phyloP scores from a whole-genome alignment of 2,329 filamentous ascomycete genomes.

The Stemphylium vesicarium region DNA sequence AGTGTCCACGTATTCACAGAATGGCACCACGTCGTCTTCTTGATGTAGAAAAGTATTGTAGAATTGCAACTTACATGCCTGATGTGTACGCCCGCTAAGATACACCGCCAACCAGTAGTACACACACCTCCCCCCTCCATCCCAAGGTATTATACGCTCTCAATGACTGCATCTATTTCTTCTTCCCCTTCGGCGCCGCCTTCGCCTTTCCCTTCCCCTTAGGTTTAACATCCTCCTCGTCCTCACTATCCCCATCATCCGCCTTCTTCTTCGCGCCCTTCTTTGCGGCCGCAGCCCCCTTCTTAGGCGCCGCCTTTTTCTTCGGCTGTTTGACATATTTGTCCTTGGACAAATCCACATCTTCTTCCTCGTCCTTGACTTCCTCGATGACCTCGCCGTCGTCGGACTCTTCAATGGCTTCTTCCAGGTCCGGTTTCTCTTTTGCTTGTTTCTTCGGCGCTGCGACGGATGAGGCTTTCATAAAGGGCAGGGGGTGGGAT shows the following conservation, averaged over 20 bases:
- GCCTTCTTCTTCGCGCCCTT: slow-evolving; percentile 51
- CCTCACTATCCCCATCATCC: slow-evolving; percentile 42
- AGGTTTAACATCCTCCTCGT: slow-evolving; percentile 58
- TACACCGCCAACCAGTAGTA: not conserved
- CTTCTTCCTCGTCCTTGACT: slow-evolving; percentile 69
- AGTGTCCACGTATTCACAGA: no score
- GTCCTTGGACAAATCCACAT: slow-evolving; percentile 87
- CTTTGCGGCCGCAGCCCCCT: slow-evolving; percentile 51
- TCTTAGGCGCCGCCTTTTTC: slow-evolving; percentile 63
- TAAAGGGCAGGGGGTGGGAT: slow-evolving; percentile 90
- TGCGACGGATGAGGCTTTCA: slow-evolving; percentile 82
- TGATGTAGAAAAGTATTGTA: no score
- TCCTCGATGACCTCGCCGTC: slow-evolving; percentile 59
- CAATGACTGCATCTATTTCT: slow-evolving; percentile 1
- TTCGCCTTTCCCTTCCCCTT: slow-evolving; percentile 57
- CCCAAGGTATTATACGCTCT: not conserved
- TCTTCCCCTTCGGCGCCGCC: slow-evolving; percentile 29
- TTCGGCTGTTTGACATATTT: slow-evolving; percentile 96
- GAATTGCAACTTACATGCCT: no score
- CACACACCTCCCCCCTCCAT: not conserved
- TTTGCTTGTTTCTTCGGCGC: slow-evolving; percentile 73
- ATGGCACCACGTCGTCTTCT: no score
- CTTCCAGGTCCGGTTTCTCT: slow-evolving; percentile 91
- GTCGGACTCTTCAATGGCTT: slow-evolving; percentile 92
- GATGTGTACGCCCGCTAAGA: not conserved